Evolutionary conservation across 495 filamentous ascomycete species (phyloP).

Genomic region (Talaromyces trachyspermus): DNA sequence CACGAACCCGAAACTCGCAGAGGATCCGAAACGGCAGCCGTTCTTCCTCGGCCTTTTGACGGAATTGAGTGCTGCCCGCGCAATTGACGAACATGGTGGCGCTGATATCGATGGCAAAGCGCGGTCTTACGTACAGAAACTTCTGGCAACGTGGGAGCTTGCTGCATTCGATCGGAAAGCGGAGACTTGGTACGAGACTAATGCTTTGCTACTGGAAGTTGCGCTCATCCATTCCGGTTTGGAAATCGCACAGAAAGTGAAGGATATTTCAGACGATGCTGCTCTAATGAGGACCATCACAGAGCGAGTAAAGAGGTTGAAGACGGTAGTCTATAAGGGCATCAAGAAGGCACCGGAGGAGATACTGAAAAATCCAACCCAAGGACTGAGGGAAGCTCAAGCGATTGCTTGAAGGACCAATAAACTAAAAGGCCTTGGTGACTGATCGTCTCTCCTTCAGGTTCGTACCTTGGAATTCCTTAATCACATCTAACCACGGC

Average conservation of each 20-base stretch:
- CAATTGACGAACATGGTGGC: slow-evolving; percentile 21
- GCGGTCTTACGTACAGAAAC: slow-evolving; percentile 27
- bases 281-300: slow-evolving; percentile 12
- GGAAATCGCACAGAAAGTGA: slow-evolving; percentile 17
- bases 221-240: slow-evolving; percentile 28
- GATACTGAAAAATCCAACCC: slow-evolving; percentile 9
- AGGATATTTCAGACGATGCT: slow-evolving; percentile 12
- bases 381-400: slow-evolving; percentile 9
- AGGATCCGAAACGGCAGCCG: slow-evolving; percentile 30
- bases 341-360: slow-evolving; percentile 18
- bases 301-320: slow-evolving; percentile 14
- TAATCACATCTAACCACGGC: too few relatives aligned
- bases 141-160: slow-evolving; percentile 23
- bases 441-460: too few relatives aligned
- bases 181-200: slow-evolving; percentile 10
- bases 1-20: slow-evolving; percentile 9
- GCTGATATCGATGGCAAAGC: slow-evolving; percentile 28
- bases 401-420: too few relatives aligned
- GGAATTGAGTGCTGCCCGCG: slow-evolving; percentile 35
- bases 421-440: too few relatives aligned
- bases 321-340: slow-evolving; percentile 13
- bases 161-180: slow-evolving; percentile 14
- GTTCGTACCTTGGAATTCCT: too few relatives aligned
- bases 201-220: slow-evolving; percentile 21
- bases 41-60: slow-evolving; percentile 37